A percentile compares a stretch with the other conserved stretches of the same genome.
These are phyloP conservation scores for Striga hermonthica DNA, from an alignment of 305 asterid species.

Conservation along the genomic window DNA sequence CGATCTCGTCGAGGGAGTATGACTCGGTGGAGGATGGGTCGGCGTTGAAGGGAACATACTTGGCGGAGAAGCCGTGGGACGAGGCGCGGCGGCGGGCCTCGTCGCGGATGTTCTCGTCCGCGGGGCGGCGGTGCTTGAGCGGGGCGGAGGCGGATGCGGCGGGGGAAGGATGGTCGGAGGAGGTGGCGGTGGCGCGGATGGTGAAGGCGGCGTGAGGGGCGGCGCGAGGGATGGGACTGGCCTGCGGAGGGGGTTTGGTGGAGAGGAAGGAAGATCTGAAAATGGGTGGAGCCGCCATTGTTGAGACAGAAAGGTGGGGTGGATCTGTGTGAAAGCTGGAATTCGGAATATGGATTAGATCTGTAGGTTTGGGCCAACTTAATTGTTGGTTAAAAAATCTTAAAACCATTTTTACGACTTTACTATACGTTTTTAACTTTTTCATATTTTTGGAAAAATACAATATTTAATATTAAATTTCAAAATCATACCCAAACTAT, in stretches of 20 bases:
- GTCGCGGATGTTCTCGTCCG: constrained; percentile 52
- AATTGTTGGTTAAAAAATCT: too few relatives aligned
- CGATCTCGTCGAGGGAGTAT: constrained; percentile 75
- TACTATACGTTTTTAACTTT: too few relatives aligned
- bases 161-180: constrained; percentile 33
- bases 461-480: too few relatives aligned
- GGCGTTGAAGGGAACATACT: constrained; percentile 63
- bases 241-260: constrained; percentile 33
- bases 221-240: constrained; percentile 27
- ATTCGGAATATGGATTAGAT: neutral
- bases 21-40: constrained; percentile 45
- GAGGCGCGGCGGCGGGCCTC: constrained; percentile 60
- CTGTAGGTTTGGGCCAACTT: neutral
- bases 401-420: too few relatives aligned
- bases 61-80: constrained; percentile 67
- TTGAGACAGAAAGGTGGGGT: neutral
- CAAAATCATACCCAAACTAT: too few relatives aligned
- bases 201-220: constrained; percentile 25
- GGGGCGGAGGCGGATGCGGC: constrained; percentile 32
- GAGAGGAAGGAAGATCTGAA: constrained; percentile 46
- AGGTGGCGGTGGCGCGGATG: constrained; percentile 40
- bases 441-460: too few relatives aligned
- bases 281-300: constrained; percentile 52
- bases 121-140: constrained; percentile 41
- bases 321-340: constrained; percentile 1